phyloP scores from a whole-genome alignment of 2,329 filamentous ascomycete genomes.

The Zasmidium angulare region DNA sequence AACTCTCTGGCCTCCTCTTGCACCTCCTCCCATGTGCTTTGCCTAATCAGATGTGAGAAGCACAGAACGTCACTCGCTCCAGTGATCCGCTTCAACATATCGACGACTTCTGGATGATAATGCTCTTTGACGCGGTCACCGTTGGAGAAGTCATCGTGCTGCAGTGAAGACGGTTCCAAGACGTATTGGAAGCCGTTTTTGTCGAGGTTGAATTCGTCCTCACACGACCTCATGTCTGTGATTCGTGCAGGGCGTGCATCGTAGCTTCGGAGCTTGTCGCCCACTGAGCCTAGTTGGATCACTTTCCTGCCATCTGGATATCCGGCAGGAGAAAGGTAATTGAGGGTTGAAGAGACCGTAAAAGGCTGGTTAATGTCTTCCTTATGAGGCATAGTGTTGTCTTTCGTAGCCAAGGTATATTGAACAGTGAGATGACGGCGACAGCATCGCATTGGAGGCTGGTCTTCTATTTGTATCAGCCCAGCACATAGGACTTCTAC shows the following conservation, averaged over 20 bases:
- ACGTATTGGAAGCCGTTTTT: conserved; percentile 13
- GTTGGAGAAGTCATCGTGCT: not conserved
- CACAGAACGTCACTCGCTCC: conserved; percentile 4
- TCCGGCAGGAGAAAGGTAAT: not conserved
- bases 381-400: not conserved
- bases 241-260: not conserved
- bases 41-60: not conserved
- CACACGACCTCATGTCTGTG: conserved; percentile 3
- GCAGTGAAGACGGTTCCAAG: not conserved
- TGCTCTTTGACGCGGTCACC: not conserved
- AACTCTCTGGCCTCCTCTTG: not conserved
- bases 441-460: too few species aligned
- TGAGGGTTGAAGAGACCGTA: not conserved
- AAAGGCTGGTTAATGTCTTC: not conserved
- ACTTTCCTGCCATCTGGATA: not conserved
- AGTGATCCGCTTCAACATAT: not conserved
- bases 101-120: not conserved
- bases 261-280: not conserved
- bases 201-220: conserved; percentile 6
- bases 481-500: too few species aligned
- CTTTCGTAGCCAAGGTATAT: not conserved
- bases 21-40: not conserved
- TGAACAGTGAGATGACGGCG: too few species aligned
- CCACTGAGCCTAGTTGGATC: not conserved
- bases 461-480: too few species aligned